Base-by-base conservation (phyloP, 352 stramenopile species). In the Pythium graminicola region DNA sequence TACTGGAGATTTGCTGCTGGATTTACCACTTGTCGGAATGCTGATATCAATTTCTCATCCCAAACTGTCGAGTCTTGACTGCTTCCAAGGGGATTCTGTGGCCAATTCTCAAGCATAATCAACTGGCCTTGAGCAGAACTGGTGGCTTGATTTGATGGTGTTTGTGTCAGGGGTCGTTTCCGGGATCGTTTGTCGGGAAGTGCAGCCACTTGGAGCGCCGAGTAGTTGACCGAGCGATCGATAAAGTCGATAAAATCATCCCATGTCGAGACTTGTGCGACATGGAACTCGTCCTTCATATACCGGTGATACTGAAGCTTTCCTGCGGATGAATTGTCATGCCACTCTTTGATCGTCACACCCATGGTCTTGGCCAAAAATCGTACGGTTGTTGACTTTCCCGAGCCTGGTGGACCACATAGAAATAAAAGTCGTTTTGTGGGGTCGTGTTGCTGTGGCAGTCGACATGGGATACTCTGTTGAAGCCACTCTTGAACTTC, bases 231-330 rank as follows among this genome's bases (percentile, higher is more conserved):
- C 0, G 77, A 87, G 20, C 76, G 73, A 45, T 80, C 62, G 48
- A 93, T 76, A 46, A 93, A 93, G 32, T 89, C 75, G 23, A 69
- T 70, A 55, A 93, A 91, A 62, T 93, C 78, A 33, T 89, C 73
- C 10, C 72, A 70, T 10, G 64, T 41, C 14, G 80, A 86, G 4
- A 69, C 47, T n/a, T 87, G 72, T 4, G 59, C 57, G 0, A 52
- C 67, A 39, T 66, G 73, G 40, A 79, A 77, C 4, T 89, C 69
- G 32, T 85, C 68, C 14, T 55, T 50, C 27, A 89, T 38, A 54
- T 67, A 70, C 14, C 74, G 62, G 39, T 86, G 65, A 38, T 81
- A 88, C 41, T 68, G 56, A 3, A 89, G 39, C 32, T 70, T 70
- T 2, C 73, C 70, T 11, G 75, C 70, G 7, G 69, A 63, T 16